Evolutionary conservation across 306 rosid genomes (phyloP).

Genomic region (Vicia faba): DNA sequence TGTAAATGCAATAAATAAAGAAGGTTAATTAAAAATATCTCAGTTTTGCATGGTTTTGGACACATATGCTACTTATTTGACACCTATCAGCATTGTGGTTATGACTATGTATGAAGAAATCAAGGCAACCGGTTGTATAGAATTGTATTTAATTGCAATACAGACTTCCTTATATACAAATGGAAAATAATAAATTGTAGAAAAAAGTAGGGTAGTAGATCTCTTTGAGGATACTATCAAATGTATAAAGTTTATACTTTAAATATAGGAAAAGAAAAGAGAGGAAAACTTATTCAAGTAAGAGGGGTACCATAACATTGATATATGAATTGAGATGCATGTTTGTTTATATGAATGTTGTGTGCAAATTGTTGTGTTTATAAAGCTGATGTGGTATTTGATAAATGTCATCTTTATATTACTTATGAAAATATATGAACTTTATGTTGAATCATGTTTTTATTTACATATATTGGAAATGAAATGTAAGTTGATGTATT

Average conservation of each 20-base stretch:
- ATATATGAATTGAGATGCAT: too few species aligned
- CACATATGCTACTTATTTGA: conserved; percentile 17
- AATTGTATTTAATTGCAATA: not conserved
- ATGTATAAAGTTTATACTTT: not conserved
- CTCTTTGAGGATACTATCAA: not conserved
- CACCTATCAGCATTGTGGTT: conserved; percentile 3
- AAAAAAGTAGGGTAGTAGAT: not conserved
- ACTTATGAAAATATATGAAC: too few species aligned
- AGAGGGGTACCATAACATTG: too few species aligned
- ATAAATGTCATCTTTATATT: too few species aligned
- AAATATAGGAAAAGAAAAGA: not conserved
- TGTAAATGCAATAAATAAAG: not conserved
- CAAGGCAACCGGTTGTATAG: not conserved
- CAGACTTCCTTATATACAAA: not conserved
- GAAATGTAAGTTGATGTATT: too few species aligned
- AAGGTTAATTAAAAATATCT: not conserved
- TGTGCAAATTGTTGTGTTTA: too few species aligned
- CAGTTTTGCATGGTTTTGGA: not conserved
- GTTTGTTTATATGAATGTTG: too few species aligned
- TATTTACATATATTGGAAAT: too few species aligned
- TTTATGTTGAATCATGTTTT: too few species aligned
- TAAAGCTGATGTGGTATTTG: too few species aligned
- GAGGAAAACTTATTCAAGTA: too few species aligned
- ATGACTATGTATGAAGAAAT: conserved; percentile 8
- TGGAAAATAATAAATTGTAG: not conserved